Evolutionary conservation across 805 yeast genomes (phyloP).

Genomic region (Yamadazyma scolyti): DNA sequence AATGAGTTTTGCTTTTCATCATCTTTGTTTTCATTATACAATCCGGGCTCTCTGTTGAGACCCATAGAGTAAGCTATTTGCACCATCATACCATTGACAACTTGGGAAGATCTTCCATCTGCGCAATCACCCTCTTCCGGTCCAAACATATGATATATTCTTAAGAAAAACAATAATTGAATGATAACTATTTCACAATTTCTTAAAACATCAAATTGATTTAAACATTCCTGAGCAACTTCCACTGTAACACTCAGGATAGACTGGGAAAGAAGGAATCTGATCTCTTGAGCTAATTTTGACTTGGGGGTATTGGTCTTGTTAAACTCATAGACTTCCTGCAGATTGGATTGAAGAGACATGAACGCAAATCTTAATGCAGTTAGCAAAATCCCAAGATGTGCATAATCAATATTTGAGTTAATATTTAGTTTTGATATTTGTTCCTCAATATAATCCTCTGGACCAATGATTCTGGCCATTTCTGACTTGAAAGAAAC

Average conservation of each 20-base stretch:
- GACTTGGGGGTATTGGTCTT: constrained; percentile 20
- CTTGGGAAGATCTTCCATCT: constrained; percentile 60
- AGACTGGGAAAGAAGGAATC: constrained; percentile 27
- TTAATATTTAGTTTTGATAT: constrained; percentile 22
- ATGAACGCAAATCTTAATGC: constrained; percentile 34
- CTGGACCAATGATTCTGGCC: constrained; percentile 42
- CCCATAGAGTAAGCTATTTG: constrained; percentile 70
- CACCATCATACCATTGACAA: constrained; percentile 50
- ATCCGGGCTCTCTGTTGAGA: constrained; percentile 62
- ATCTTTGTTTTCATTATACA: constrained; percentile 27
- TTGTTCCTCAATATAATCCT: constrained; percentile 17
- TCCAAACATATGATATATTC: constrained; percentile 46
- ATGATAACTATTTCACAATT: constrained; percentile 47
- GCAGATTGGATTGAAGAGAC: constrained; percentile 33
- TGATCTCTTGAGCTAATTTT: constrained; percentile 19
- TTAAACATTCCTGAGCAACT: constrained; percentile 33
- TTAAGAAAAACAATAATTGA: constrained; percentile 51
- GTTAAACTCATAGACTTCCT: constrained; percentile 23
- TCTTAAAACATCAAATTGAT: constrained; percentile 27
- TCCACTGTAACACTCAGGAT: constrained; percentile 25
- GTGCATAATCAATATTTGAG: constrained; percentile 30
- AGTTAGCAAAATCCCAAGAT: constrained; percentile 30
- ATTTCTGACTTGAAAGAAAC: constrained; percentile 42
- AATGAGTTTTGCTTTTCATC: constrained; percentile 22
- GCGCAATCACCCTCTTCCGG: constrained; percentile 58